These are phyloP conservation scores for Schizochytrium sp. DNA, from an alignment of 108 stramenopile genomes.

Conservation along the genomic window DNA sequence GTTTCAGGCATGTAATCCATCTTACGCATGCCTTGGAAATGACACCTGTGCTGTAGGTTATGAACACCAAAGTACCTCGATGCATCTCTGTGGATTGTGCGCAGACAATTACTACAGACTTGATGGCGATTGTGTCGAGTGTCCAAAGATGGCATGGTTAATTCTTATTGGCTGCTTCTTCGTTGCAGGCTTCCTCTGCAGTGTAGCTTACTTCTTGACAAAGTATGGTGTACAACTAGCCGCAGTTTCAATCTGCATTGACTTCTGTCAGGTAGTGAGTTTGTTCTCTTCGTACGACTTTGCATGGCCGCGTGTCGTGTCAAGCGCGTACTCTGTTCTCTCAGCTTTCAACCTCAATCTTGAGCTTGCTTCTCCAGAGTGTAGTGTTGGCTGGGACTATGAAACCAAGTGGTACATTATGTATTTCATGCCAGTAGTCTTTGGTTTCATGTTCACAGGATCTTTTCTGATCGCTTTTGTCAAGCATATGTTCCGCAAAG, in stretches of 20 bases:
- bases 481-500: slow-evolving; percentile 29
- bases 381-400: slow-evolving; percentile 63
- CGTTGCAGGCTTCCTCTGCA: neutral
- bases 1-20: slow-evolving; percentile 64
- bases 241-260: slow-evolving; percentile 65
- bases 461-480: slow-evolving; percentile 51
- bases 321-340: slow-evolving; percentile 42
- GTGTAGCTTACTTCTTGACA: slow-evolving; percentile 62
- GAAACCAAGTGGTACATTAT: slow-evolving; percentile 65
- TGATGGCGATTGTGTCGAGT: slow-evolving; percentile 63
- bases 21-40: slow-evolving; percentile 65
- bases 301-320: slow-evolving; percentile 63
- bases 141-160: slow-evolving; percentile 67
- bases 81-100: slow-evolving; percentile 64
- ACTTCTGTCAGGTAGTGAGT: slow-evolving; percentile 69
- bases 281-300: slow-evolving; percentile 63
- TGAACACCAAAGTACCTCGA: neutral
- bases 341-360: slow-evolving; percentile 69
- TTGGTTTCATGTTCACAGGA: neutral
- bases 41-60: slow-evolving; percentile 66
- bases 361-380: slow-evolving; percentile 70
- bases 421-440: slow-evolving; percentile 60
- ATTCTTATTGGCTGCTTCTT: slow-evolving; percentile 59
- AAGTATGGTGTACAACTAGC: slow-evolving; percentile 66
- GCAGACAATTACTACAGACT: slow-evolving; percentile 64